Evolutionary conservation across 805 yeast genomes (phyloP), one percentile per base, ranked within the genome.

Genomic region (Candida ulmi): DNA sequence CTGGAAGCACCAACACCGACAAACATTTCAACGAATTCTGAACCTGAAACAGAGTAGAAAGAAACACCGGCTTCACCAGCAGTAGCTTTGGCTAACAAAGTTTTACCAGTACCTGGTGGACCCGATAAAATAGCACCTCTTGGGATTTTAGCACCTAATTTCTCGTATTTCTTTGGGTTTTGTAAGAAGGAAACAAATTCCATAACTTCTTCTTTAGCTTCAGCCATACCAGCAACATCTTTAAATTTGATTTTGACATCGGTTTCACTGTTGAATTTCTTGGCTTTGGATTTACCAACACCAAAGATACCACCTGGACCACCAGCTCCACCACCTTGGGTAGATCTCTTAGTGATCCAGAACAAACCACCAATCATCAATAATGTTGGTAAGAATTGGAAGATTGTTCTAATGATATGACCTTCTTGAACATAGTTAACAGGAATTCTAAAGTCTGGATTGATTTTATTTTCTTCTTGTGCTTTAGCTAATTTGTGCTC

Each of bases 31-130:
- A 93, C 96, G 52, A 91, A 91, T 62, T 91, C 99, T 6, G 98
- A 90, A 47, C 99, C 99, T 1, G 96, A 86, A 16, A 93, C 98
- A 13, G 95, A 85, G 54, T 80, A 80, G 60, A 93, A 93, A 32
- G 99, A 97, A 30, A 93, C 99, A 41, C 93, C 95, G 0, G 99
- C 99, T 63, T 93, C 99, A 50, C 99, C 99, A 2, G 99, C 99
- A 36, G 98, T 93, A 5, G 99, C 99, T 59, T 88, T 91, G 11
- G 99, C 99, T 37, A 93, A 68, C 39, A 93, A 69, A 1, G 99
- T 93, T 61, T 93, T 93, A 78, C 99, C 99, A 9, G 99, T 93
- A 69, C 99, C 99, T 37, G 99, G 99, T 15, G 99, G 96, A 36
- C 99, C 99, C 2, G 96, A 84, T 41, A 93, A 68, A 44, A 93